Percentiles rank a stretch among this genome's conserved stretches.
Conservation (phyloP, 208 protist species). For the Crithidia acanthocephali region DNA sequence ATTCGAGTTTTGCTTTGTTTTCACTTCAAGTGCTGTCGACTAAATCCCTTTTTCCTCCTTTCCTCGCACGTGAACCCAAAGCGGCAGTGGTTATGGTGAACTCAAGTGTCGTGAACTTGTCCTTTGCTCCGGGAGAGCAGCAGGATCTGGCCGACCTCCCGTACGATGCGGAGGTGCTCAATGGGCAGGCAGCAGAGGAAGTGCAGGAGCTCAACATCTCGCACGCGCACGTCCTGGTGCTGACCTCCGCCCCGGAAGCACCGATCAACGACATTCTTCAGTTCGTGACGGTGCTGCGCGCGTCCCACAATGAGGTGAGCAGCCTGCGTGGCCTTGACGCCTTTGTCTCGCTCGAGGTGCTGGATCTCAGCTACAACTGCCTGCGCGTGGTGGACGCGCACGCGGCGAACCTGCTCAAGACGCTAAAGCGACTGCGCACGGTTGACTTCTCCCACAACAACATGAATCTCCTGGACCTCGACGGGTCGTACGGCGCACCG, state of each 20-base stretch:
- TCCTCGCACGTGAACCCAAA: background rate
- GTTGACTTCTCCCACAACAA: conserved; percentile 78
- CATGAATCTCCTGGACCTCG: conserved; percentile 62
- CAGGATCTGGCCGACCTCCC: conserved; percentile 40
- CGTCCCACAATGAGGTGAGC: conserved; percentile 64
- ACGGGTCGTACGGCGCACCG: conserved; percentile 23
- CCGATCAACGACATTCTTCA: conserved; percentile 38
- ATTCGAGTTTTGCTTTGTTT: too few species aligned
- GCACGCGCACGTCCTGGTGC: conserved; percentile 36
- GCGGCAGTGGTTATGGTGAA: background rate
- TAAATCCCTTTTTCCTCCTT: conserved; percentile 6
- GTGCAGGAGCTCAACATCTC: conserved; percentile 34
- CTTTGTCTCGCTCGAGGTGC: conserved; percentile 67
- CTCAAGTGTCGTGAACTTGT: conserved; percentile 33
- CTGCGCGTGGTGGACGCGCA: conserved; percentile 69
- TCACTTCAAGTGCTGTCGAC: too few species aligned
- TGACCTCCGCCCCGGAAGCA: conserved; percentile 34
- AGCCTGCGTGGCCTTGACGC: conserved; percentile 65
- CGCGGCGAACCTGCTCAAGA: conserved; percentile 48
- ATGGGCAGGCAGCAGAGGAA: conserved; percentile 13
- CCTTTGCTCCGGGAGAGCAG: conserved; percentile 25
- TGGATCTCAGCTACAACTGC: conserved; percentile 80
- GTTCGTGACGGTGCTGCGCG: conserved; percentile 68
- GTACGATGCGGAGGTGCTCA: conserved; percentile 9
- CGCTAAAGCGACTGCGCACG: conserved; percentile 45